Evolutionary conservation across 2,329 filamentous ascomycete genomes (phyloP).

Genomic region (Xylariales sp.): DNA sequence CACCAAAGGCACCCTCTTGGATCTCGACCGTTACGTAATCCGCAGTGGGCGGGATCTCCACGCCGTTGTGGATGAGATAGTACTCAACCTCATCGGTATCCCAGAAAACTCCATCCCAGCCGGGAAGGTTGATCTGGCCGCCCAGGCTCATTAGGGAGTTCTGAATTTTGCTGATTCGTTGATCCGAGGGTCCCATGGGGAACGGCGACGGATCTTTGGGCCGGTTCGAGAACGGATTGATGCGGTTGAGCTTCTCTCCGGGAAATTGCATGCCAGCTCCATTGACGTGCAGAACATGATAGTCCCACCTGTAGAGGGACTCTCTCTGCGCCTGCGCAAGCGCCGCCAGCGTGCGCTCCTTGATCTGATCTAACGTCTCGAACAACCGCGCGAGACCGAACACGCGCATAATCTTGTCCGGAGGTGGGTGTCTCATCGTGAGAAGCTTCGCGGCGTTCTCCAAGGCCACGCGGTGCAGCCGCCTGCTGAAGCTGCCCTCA

Average conservation of each 20-base stretch:
- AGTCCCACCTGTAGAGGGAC: constrained; percentile 52
- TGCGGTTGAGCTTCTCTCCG: constrained; percentile 22
- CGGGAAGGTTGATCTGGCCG: constrained; percentile 51
- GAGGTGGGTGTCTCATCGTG: constrained; percentile 41
- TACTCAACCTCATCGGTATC: constrained; percentile 73
- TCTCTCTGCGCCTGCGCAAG: constrained; percentile 29
- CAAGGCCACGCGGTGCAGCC: constrained; percentile 61
- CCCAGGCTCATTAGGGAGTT: constrained; percentile 39
- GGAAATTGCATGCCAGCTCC: constrained; percentile 64
- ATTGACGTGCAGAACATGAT: constrained; percentile 62
- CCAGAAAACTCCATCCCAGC: constrained; percentile 71
- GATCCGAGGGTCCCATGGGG: constrained; percentile 45
- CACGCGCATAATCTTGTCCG: constrained; percentile 44
- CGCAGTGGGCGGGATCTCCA: constrained; percentile 55
- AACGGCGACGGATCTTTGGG: constrained; percentile 27
- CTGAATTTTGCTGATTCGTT: constrained; percentile 31
- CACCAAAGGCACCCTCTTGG: constrained; percentile 34
- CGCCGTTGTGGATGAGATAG: constrained; percentile 62
- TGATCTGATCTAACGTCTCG: constrained; percentile 44
- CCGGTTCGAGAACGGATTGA: constrained; percentile 1
- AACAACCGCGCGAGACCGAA: constrained; percentile 69
- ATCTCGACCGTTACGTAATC: constrained; percentile 59
- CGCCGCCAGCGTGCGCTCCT: constrained; percentile 30
- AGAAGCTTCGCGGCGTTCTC: constrained; percentile 62
- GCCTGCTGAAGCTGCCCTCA: constrained; percentile 65